These are phyloP conservation scores for Stagonosporopsis vannaccii DNA, from an alignment of 2,329 filamentous ascomycete genomes.

Conservation along the genomic window DNA sequence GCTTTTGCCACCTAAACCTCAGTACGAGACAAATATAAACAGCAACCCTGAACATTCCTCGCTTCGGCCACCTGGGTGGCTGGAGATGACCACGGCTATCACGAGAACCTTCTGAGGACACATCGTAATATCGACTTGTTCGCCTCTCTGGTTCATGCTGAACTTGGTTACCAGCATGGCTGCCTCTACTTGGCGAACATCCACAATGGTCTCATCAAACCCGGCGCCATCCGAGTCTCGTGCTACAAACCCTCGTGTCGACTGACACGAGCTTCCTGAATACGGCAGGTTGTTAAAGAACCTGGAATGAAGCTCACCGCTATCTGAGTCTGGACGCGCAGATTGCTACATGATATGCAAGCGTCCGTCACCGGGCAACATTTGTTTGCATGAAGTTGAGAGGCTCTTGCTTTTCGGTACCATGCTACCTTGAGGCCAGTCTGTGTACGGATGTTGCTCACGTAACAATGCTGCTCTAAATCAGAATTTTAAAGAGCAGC, in stretches of 20 bases:
- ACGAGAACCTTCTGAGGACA: constrained; percentile 1
- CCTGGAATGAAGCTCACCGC: constrained; percentile 8
- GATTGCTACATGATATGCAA: not conserved
- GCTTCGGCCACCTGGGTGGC: not conserved
- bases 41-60: not conserved
- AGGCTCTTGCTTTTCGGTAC: not conserved
- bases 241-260: not conserved
- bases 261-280: not conserved
- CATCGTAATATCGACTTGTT: not conserved
- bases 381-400: not conserved
- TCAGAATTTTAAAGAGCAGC: not conserved
- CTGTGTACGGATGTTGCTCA: no score
- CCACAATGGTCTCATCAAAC: not conserved
- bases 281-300: constrained; percentile 12
- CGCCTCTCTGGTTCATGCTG: not conserved
- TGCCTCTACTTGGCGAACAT: constrained; percentile 16
- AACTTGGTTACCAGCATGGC: not conserved
- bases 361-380: not conserved
- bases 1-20: not conserved
- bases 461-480: no score
- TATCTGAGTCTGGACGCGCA: not conserved
- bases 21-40: not conserved
- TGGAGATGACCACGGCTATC: not conserved
- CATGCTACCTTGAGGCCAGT: no score
- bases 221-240: constrained; percentile 1